Conservation (phyloP, 257 asterid genomes). For the Nicotiana knightiana region DNA sequence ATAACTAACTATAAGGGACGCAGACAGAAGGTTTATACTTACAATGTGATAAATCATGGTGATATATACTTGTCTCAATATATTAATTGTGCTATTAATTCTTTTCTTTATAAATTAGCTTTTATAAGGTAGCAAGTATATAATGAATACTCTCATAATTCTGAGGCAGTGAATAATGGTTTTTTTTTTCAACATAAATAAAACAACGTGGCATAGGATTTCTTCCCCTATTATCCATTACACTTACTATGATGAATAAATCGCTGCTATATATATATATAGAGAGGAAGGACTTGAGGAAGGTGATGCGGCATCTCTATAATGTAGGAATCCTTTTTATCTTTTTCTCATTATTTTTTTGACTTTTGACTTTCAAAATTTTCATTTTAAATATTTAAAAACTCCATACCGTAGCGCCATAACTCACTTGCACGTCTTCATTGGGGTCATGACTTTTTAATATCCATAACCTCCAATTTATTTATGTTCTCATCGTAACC, state of each 20-base stretch:
- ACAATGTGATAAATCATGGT: neutral
- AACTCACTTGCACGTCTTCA: too few relatives aligned
- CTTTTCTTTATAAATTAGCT: neutral
- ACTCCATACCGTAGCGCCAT: too few relatives aligned
- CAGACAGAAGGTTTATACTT: neutral
- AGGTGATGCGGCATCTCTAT: too few relatives aligned
- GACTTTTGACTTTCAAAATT: too few relatives aligned
- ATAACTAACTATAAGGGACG: neutral
- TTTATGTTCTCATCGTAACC: too few relatives aligned
- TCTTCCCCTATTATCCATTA: neutral
- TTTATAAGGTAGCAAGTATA: neutral
- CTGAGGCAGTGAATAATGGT: neutral
- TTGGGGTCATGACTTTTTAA: too few relatives aligned
- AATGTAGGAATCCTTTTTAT: too few relatives aligned
- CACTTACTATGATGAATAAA: neutral
- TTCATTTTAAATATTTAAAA: too few relatives aligned
- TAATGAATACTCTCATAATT: neutral
- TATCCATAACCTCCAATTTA: too few relatives aligned
- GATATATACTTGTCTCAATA: neutral
- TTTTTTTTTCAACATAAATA: neutral
- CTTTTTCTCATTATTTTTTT: too few relatives aligned
- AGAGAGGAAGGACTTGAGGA: too few relatives aligned
- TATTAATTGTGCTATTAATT: neutral
- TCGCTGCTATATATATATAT: neutral
- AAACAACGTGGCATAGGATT: neutral